phyloP scores from a whole-genome alignment of 176 grass and related monocot species.

The Leersia perrieri region DNA sequence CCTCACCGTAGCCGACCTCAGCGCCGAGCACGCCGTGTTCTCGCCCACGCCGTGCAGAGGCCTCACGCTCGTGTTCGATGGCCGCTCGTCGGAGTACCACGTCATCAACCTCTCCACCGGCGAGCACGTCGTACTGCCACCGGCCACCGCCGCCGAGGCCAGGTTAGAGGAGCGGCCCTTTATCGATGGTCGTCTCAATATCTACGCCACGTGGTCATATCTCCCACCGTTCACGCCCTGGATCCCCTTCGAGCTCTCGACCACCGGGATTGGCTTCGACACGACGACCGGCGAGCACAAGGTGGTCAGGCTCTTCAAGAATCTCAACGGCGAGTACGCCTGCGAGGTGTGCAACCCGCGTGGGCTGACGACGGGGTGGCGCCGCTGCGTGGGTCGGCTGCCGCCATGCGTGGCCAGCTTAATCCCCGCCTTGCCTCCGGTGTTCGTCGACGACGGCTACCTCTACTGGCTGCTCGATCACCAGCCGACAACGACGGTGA shows the following conservation, averaged over 20 bases:
- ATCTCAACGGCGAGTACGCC: background rate
- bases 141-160: background rate
- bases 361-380: no score
- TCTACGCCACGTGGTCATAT: background rate
- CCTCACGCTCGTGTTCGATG: constrained; percentile 13
- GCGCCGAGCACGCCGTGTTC: background rate
- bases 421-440: background rate
- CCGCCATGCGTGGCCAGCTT: background rate
- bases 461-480: constrained; percentile 27
- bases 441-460: background rate
- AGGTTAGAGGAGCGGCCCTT: fast-evolving
- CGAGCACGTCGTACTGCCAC: background rate
- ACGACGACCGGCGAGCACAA: constrained; percentile 6
- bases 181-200: background rate
- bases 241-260: background rate
- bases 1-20: background rate
- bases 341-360: constrained; percentile 15
- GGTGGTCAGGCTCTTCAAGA: constrained; percentile 30
- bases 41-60: constrained; percentile 14
- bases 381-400: background rate
- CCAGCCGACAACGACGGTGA: background rate
- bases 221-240: background rate
- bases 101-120: constrained; percentile 26
- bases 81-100: background rate
- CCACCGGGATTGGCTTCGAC: constrained; percentile 32